These are phyloP conservation scores for Diaporthe vaccinii DNA, from an alignment of 2,329 filamentous ascomycete genomes.

Conservation along the genomic window DNA sequence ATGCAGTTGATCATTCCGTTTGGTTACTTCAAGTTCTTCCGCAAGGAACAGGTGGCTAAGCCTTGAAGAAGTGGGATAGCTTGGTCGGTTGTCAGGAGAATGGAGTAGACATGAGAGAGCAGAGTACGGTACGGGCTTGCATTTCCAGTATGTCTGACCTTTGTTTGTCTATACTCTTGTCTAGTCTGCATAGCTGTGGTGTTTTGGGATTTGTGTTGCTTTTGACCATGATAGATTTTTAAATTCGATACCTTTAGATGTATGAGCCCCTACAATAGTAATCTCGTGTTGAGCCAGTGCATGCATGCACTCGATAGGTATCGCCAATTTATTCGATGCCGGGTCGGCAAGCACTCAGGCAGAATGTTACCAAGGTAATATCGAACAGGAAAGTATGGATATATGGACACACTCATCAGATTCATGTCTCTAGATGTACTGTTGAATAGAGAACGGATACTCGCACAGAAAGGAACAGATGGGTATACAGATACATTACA, in stretches of 20 bases:
- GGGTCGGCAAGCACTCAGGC: background rate
- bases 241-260: conserved; percentile 3
- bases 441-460: too few species aligned
- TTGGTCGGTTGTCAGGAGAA: background rate
- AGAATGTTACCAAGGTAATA: background rate
- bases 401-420: background rate
- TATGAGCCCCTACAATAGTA: background rate
- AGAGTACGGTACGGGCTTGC: background rate
- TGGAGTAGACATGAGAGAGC: background rate
- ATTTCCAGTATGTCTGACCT: background rate
- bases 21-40: conserved; percentile 68
- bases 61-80: conserved; percentile 50
- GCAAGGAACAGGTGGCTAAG: conserved; percentile 70
- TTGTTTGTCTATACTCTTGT: background rate
- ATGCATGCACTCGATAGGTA: background rate
- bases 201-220: background rate
- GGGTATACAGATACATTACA: background rate
- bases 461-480: background rate
- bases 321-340: background rate
- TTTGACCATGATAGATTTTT: background rate
- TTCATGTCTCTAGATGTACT: background rate
- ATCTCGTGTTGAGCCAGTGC: background rate
- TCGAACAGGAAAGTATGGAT: background rate
- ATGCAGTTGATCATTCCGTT: conserved; percentile 71
- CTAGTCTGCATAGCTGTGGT: conserved; percentile 11